A percentile compares a stretch with the other conserved stretches of the same genome.
Conservation (phyloP, 306 rosid species). For the Prosopis cineraria region DNA sequence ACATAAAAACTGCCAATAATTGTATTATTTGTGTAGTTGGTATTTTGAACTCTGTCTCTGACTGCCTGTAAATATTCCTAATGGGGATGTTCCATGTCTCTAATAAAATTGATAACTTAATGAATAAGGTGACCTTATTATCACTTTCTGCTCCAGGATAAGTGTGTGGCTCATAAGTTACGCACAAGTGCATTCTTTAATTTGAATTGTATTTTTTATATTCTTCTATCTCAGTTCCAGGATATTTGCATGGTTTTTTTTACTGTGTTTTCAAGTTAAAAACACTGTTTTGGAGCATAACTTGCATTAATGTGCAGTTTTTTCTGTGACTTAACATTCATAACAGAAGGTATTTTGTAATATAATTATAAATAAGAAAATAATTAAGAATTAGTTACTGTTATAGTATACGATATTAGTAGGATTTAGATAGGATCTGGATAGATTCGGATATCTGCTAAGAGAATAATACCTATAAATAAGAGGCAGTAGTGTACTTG, state of each 20-base stretch:
- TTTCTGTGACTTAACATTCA: background rate
- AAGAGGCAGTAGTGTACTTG: too few relatives aligned
- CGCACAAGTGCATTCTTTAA: background rate
- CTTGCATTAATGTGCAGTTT: background rate
- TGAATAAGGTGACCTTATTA: background rate
- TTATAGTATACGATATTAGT: too few relatives aligned
- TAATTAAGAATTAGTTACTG: too few relatives aligned
- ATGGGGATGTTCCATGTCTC: background rate
- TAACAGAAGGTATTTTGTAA: background rate
- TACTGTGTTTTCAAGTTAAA: background rate
- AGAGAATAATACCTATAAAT: too few relatives aligned
- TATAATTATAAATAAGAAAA: too few relatives aligned
- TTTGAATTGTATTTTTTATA: background rate
- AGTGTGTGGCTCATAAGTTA: background rate
- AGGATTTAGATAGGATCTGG: too few relatives aligned
- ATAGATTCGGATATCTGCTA: too few relatives aligned
- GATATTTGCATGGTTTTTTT: background rate
- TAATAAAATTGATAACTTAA: background rate
- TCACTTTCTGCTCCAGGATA: background rate
- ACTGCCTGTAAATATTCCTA: background rate
- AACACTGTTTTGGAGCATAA: background rate
- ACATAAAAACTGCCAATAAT: background rate
- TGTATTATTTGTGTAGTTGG: background rate
- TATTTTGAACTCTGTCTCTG: background rate
- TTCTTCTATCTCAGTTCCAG: background rate